Conservation (phyloP, 2,329 filamentous ascomycete species). For the Graphium sp. region DNA sequence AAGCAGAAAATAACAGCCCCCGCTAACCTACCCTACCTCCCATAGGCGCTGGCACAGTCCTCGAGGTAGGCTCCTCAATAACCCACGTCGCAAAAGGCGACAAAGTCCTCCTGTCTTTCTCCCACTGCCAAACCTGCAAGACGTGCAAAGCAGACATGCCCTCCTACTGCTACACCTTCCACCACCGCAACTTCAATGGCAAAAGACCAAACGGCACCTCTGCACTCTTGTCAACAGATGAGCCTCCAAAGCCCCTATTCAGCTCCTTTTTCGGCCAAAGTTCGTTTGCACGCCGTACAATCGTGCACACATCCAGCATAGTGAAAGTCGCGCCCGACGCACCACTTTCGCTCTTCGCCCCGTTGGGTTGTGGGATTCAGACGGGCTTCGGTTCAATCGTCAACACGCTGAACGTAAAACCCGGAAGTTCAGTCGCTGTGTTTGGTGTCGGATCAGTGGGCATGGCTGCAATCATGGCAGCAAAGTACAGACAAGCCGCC, state of each 20-base stretch:
- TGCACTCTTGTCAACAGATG: slow-evolving; percentile 1
- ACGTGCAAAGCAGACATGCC: slow-evolving; percentile 25
- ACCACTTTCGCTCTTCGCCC: slow-evolving; percentile 13
- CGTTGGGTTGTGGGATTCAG: slow-evolving; percentile 18
- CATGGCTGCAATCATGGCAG: slow-evolving; percentile 16
- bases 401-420: slow-evolving; percentile 12
- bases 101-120: slow-evolving; percentile 30
- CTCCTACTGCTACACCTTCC: slow-evolving; percentile 30
- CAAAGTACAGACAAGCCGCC: slow-evolving; percentile 10
- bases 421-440: slow-evolving; percentile 12
- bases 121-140: slow-evolving; percentile 21
- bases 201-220: slow-evolving; percentile 1
- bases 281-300: slow-evolving; percentile 13
- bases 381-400: slow-evolving; percentile 17
- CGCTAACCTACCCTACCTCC: background rate
- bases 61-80: slow-evolving; percentile 20
- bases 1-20: background rate
- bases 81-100: slow-evolving; percentile 32
- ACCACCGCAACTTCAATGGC: slow-evolving; percentile 25
- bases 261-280: slow-evolving; percentile 16
- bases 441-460: slow-evolving; percentile 17
- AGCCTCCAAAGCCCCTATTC: slow-evolving; percentile 3
- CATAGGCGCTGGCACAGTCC: slow-evolving; percentile 27
- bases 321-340: slow-evolving; percentile 12
- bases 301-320: slow-evolving; percentile 12